Evolutionary conservation across 345 rosid species (phyloP).

Genomic region (Psidium guajava): DNA sequence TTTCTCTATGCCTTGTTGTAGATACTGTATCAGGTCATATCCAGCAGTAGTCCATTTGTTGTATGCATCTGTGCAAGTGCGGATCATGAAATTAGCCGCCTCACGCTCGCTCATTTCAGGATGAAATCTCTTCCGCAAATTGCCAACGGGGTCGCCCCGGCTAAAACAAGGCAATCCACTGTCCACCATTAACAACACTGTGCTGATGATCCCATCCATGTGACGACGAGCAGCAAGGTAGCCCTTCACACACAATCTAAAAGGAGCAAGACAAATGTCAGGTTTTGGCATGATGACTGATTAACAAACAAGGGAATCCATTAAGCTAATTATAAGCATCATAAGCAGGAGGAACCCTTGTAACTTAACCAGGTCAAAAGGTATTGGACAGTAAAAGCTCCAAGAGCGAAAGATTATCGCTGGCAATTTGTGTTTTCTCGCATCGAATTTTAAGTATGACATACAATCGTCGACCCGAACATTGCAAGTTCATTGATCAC

Average conservation of each 20-base stretch:
- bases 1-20: constrained; percentile 97
- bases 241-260: constrained; percentile 86
- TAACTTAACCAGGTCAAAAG: background rate
- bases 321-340: no score
- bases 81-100: constrained; percentile 89
- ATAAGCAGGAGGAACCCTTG: no score
- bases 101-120: constrained; percentile 97
- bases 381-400: background rate
- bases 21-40: constrained; percentile 88
- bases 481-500: background rate
- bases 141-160: constrained; percentile 96
- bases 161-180: constrained; percentile 97
- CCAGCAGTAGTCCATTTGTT: constrained; percentile 98
- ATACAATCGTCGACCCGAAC: background rate
- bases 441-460: background rate
- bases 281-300: background rate
- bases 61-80: constrained; percentile 81
- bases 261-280: background rate
- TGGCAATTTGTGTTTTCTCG: background rate
- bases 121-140: constrained; percentile 87
- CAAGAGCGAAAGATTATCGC: background rate
- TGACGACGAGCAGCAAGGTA: constrained; percentile 77
- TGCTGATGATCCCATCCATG: constrained; percentile 91
- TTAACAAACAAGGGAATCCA: background rate
- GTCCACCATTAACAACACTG: constrained; percentile 79